Conservation (phyloP, 495 filamentous ascomycete genomes). For the Daldinia bambusicola region DNA sequence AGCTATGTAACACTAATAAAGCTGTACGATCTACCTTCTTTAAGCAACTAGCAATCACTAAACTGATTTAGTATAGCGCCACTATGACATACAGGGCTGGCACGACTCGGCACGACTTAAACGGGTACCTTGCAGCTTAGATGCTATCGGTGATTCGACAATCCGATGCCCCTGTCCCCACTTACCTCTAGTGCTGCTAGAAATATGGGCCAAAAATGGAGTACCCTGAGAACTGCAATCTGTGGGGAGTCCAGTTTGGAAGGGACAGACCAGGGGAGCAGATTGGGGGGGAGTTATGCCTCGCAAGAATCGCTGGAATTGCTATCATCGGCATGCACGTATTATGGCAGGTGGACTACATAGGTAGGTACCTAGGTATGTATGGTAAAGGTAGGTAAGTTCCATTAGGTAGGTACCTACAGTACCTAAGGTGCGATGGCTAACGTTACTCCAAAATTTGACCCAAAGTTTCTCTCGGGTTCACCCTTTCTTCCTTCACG, state of each 20-base stretch:
- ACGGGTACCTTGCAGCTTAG: constrained; percentile 49
- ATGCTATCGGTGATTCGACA: constrained; percentile 35
- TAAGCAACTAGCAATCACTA: constrained; percentile 30
- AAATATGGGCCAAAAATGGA: constrained; percentile 40
- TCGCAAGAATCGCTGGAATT: not conserved
- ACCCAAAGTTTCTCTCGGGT: constrained; percentile 19
- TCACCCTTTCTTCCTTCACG: constrained; percentile 17
- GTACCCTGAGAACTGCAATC: constrained; percentile 11
- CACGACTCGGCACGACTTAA: constrained; percentile 36
- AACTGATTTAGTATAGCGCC: constrained; percentile 32
- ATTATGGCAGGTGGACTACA: not conserved
- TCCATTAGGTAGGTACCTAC: too few relatives aligned
- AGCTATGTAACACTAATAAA: constrained; percentile 33
- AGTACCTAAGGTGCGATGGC: too few relatives aligned
- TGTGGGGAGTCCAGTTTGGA: constrained; percentile 8
- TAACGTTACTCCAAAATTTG: constrained; percentile 12
- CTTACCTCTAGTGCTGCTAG: constrained; percentile 18
- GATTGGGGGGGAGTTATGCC: not conserved
- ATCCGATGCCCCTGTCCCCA: constrained; percentile 38
- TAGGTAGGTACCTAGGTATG: not conserved
- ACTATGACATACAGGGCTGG: constrained; percentile 17
- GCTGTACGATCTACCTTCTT: constrained; percentile 42
- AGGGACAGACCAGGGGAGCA: not conserved
- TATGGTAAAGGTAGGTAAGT: too few relatives aligned
- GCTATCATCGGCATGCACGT: not conserved